Percentiles rank a stretch among this genome's conserved stretches.
phyloP scores from a whole-genome alignment of 148 eudicot species.

The Vaccinium macrocarpon region DNA sequence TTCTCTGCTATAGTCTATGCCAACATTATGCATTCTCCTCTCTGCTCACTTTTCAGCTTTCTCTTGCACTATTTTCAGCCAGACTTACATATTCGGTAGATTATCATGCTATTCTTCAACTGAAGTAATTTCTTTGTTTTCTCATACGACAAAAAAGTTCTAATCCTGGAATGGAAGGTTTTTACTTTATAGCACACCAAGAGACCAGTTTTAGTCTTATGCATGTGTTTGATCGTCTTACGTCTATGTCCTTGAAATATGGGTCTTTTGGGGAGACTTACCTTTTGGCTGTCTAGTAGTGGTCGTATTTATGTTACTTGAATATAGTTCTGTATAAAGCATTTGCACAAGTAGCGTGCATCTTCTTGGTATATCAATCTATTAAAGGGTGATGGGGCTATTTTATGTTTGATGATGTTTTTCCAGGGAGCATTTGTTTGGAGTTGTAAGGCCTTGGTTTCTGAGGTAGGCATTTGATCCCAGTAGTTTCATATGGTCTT shows the following conservation, averaged over 20 bases:
- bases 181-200: not conserved
- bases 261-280: not conserved
- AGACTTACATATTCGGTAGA: not conserved
- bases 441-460: slow-evolving; percentile 88
- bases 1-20: not conserved
- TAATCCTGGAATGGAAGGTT: not conserved
- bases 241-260: not conserved
- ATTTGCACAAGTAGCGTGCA: not conserved
- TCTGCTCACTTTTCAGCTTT: slow-evolving; percentile 7
- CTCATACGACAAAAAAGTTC: not conserved
- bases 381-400: slow-evolving; percentile 5
- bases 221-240: not conserved
- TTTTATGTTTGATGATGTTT: slow-evolving; percentile 15
- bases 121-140: slow-evolving; percentile 4
- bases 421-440: slow-evolving; percentile 94
- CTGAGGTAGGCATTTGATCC: slow-evolving; percentile 58
- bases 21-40: not conserved
- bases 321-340: not conserved
- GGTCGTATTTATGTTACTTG: not conserved
- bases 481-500: slow-evolving; percentile 1
- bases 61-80: not conserved
- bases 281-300: not conserved
- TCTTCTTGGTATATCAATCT: slow-evolving; percentile 4
- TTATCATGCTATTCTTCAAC: not conserved
- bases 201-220: not conserved